Conservation (phyloP, 768 basidiomycete species). For the Phylloporus sp. region DNA sequence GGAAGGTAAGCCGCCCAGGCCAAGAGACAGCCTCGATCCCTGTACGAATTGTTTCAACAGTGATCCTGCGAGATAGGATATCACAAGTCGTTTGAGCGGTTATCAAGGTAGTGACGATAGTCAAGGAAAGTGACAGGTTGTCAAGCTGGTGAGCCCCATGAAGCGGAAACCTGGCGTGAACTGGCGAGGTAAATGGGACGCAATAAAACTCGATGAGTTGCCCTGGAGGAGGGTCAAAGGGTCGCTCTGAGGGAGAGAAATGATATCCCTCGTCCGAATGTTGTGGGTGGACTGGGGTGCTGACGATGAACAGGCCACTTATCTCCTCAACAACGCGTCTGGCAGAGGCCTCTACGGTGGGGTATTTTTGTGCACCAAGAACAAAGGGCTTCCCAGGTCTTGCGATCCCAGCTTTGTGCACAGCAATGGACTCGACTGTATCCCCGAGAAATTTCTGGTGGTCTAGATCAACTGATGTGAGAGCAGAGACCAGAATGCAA, state of each 20-base stretch:
- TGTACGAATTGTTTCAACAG: slow-evolving; percentile 41
- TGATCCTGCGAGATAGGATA: slow-evolving; percentile 35
- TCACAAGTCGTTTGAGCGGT: slow-evolving; percentile 25
- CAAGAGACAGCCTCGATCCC: slow-evolving; percentile 67
- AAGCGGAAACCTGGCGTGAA: slow-evolving; percentile 58
- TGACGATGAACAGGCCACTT: slow-evolving; percentile 41
- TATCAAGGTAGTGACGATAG: slow-evolving; percentile 56
- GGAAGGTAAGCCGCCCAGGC: slow-evolving; percentile 84
- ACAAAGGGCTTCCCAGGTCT: slow-evolving; percentile 59
- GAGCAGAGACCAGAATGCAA: slow-evolving; percentile 67
- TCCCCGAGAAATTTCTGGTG: slow-evolving; percentile 88
- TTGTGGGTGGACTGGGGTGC: slow-evolving; percentile 32
- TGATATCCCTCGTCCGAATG: slow-evolving; percentile 32
- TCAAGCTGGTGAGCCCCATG: slow-evolving; percentile 81
- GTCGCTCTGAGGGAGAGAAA: slow-evolving; percentile 32
- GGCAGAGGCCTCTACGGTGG: slow-evolving; percentile 45
- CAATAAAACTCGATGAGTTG: slow-evolving; percentile 43
- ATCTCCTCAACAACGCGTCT: slow-evolving; percentile 38
- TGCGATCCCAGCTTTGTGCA: slow-evolving; percentile 82
- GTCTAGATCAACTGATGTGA: slow-evolving; percentile 88
- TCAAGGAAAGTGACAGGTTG: slow-evolving; percentile 72
- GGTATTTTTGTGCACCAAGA: slow-evolving; percentile 58
- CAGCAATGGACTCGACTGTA: slow-evolving; percentile 68
- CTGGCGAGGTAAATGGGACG: slow-evolving; percentile 39
- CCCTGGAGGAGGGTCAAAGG: slow-evolving; percentile 34